Conservation (phyloP, 495 filamentous ascomycete species). For the Immersiella caudata region DNA sequence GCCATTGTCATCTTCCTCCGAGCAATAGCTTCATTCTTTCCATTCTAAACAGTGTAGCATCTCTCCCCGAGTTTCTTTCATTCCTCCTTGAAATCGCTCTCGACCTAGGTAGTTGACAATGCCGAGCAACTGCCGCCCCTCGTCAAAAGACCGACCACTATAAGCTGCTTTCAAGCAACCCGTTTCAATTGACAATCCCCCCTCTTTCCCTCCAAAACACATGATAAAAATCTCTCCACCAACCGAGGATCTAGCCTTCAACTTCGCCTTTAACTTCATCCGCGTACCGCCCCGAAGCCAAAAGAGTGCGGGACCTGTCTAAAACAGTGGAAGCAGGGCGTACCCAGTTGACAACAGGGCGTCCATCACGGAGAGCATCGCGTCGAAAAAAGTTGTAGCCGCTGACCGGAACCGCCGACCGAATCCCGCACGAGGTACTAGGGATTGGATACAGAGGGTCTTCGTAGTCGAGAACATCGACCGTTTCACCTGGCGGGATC, state of each 20-base stretch:
- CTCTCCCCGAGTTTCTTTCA: not conserved
- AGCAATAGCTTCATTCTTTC: not conserved
- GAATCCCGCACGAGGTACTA: conserved; percentile 5
- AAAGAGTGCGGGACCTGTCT: conserved; percentile 15
- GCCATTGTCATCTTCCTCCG: no score
- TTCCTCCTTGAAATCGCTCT: conserved; percentile 7
- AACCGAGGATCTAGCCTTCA: conserved; percentile 6
- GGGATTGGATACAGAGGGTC: conserved; percentile 11
- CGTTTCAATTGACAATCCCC: conserved; percentile 6
- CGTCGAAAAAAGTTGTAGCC: conserved; percentile 14
- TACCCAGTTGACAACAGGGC: conserved; percentile 14
- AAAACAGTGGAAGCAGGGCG: conserved; percentile 6
- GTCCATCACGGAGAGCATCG: conserved; percentile 12
- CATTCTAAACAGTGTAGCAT: conserved; percentile 2
- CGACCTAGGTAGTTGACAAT: conserved; percentile 4
- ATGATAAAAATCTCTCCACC: conserved; percentile 12
- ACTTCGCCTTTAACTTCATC: conserved; percentile 10
- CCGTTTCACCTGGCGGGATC: conserved; percentile 12
- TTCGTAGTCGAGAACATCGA: conserved; percentile 7
- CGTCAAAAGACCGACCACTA: conserved; percentile 5
- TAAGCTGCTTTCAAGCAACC: conserved; percentile 2
- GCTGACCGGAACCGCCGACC: conserved; percentile 4
- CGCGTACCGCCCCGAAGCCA: conserved; percentile 18
- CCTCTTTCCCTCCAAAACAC: conserved; percentile 10
- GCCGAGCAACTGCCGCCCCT: conserved; percentile 3